Conservation (phyloP, 2,329 filamentous ascomycete species). For the Orbilia brochopaga region DNA sequence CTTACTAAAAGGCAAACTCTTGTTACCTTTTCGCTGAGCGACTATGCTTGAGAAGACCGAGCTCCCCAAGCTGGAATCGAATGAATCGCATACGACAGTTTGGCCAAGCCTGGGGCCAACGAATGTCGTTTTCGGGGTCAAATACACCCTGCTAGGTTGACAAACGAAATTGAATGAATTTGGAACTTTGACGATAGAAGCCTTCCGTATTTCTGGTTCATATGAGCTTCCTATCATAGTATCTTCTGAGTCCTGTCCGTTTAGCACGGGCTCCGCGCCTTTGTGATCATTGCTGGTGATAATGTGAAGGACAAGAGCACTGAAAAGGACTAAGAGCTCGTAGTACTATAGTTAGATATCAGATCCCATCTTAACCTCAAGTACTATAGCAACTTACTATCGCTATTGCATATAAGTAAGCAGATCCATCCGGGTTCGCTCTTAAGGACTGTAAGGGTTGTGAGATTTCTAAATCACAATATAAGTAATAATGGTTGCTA, state of each 20-base stretch:
- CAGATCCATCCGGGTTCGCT: constrained; percentile 36
- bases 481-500: too few species aligned
- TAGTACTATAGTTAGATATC: not conserved
- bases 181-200: constrained; percentile 8
- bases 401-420: constrained; percentile 24
- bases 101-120: not conserved
- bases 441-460: constrained; percentile 18
- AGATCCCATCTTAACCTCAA: not conserved
- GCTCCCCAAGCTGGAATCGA: not conserved
- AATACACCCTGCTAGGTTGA: too few species aligned
- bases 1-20: not conserved
- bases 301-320: constrained; percentile 29
- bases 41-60: not conserved
- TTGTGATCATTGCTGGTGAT: constrained; percentile 40
- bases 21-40: not conserved
- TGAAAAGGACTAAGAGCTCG: constrained; percentile 23
- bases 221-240: constrained; percentile 2
- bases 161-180: too few species aligned
- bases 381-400: constrained; percentile 13
- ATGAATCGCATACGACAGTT: not conserved
- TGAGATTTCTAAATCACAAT: constrained; percentile 21
- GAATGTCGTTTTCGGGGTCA: too few species aligned
- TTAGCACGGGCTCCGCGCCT: not conserved
- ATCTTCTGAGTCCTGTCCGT: not conserved
- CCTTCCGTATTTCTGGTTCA: constrained; percentile 2